Base-by-base conservation (phyloP, 2,329 filamentous ascomycete genomes). In the Epichloe brachyelytri region DNA sequence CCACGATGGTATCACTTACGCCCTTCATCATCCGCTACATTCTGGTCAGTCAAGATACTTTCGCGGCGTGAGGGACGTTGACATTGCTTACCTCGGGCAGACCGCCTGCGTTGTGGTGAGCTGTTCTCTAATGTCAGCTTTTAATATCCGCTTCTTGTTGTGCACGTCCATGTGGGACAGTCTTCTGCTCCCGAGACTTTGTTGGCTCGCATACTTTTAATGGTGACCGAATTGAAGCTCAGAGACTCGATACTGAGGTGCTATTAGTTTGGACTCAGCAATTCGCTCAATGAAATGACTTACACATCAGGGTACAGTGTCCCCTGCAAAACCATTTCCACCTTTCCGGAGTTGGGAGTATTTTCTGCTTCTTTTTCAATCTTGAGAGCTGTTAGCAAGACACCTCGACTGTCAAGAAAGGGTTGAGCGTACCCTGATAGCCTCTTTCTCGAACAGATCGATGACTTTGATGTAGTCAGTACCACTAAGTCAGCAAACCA, bases 321-420 rank as follows among this genome's bases (percentile, higher is more conserved):
- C 17, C 89, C 88, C 69, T 96, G 90, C 10, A 96, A 75, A 62
- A 96, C 86, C 77, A 80, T 96, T 60, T 88, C 80, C 39, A 96
- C 85, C 60, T 85, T 82, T 36, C 86, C 87, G n/a, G 81, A 82
- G 50, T 76, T 74, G 1, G 75, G 0, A 26, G 83, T 83, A 62
- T 83, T 74, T 55, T 81, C 78, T 0, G 86, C 86, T 30, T 76
- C 80, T 51, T 78, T 78, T 56, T 88, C 86, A 46, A 94, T 90
- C 58, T 26, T 26, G 26, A 7, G 26, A 26, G 7, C 26, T 26
- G 7, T 26, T 26, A 3, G 26, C 26, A 26, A 26, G 26, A 3
- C 26, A 26, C 26, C 26, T 26, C 26, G 26, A 26, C 26, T 26
- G 26, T 8, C 26, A 8, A 26, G 2, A 26, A 26, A 26, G 26